phyloP scores from a whole-genome alignment of 2,329 filamentous ascomycete genomes.

The Diplodia corticola region DNA sequence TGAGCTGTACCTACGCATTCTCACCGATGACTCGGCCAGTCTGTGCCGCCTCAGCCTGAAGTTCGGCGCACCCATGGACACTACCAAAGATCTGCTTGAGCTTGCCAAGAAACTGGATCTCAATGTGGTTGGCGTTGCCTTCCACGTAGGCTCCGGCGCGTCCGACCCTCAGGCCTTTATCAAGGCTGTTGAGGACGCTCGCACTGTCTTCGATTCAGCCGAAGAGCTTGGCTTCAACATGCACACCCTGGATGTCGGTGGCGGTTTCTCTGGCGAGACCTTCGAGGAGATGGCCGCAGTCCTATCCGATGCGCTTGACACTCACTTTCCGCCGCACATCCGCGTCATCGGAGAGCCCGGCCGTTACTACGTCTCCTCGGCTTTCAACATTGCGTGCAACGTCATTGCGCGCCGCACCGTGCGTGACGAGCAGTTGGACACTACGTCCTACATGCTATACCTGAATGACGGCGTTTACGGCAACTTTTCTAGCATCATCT shows the following conservation, averaged over 20 bases:
- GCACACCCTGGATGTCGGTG: conserved; percentile 89
- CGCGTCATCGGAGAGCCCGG: conserved; percentile 94
- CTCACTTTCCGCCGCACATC: conserved; percentile 81
- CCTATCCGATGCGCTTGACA: conserved; percentile 76
- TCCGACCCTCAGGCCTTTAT: conserved; percentile 89
- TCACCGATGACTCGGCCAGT: conserved; percentile 93
- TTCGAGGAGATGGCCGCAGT: conserved; percentile 89
- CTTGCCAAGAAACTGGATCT: conserved; percentile 80
- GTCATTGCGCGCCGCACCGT: conserved; percentile 94
- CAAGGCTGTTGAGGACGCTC: conserved; percentile 87
- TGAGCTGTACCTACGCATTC: conserved; percentile 89
- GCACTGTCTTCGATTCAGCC: conserved; percentile 84
- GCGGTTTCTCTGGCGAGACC: conserved; percentile 85
- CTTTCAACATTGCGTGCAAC: conserved; percentile 93
- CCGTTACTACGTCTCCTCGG: conserved; percentile 90
- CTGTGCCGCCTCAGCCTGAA: conserved; percentile 95
- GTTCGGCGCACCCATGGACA: conserved; percentile 88
- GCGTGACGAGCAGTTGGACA: conserved; percentile 64
- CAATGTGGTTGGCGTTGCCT: conserved; percentile 93
- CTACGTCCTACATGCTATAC: conserved; percentile 91
- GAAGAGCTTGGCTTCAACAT: conserved; percentile 73
- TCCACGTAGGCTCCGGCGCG: conserved; percentile 95
- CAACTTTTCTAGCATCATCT: conserved; percentile 99
- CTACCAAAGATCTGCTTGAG: conserved; percentile 72
- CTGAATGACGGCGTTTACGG: conserved; percentile 97